These are phyloP conservation scores for Colletotrichum incanum DNA, from an alignment of 2,329 filamentous ascomycete genomes.

Conservation along the genomic window DNA sequence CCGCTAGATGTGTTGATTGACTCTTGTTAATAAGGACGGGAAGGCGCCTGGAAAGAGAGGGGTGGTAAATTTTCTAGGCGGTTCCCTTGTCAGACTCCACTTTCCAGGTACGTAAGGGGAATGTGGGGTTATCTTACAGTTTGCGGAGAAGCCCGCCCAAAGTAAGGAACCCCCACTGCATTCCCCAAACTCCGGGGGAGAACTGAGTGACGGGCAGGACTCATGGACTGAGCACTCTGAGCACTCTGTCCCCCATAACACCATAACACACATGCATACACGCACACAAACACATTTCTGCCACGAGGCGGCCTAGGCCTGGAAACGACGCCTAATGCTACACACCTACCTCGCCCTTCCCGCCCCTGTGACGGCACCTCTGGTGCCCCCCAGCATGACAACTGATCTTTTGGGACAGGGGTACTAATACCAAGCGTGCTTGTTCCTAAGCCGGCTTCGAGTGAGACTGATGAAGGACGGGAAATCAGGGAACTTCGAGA, in stretches of 20 bases:
- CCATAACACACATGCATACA: too few species aligned
- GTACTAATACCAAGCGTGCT: constrained; percentile 25
- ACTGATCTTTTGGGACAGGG: constrained; percentile 21
- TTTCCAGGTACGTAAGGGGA: constrained; percentile 28
- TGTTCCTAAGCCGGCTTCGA: background rate
- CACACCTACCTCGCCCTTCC: constrained; percentile 13
- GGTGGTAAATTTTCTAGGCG: background rate
- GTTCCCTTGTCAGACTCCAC: constrained; percentile 17
- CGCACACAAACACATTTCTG: constrained; percentile 16
- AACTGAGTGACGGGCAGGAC: background rate
- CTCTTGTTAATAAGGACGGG: background rate
- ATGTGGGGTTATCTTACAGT: constrained; percentile 35
- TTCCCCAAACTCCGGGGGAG: constrained; percentile 35
- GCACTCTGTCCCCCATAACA: background rate
- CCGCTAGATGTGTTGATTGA: background rate
- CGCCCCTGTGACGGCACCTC: constrained; percentile 5
- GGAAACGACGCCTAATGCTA: background rate
- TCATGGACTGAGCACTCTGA: background rate
- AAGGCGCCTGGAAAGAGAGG: background rate
- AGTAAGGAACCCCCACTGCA: constrained; percentile 31
- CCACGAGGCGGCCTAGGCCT: constrained; percentile 23
- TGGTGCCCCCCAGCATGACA: constrained; percentile 19
- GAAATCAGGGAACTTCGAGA: background rate
- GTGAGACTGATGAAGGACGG: background rate
- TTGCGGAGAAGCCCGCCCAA: constrained; percentile 34